A percentile compares a stretch with the other conserved stretches of the same genome.
Conservation (phyloP, 495 filamentous ascomycete species). For the Penicillium arizonense region DNA sequence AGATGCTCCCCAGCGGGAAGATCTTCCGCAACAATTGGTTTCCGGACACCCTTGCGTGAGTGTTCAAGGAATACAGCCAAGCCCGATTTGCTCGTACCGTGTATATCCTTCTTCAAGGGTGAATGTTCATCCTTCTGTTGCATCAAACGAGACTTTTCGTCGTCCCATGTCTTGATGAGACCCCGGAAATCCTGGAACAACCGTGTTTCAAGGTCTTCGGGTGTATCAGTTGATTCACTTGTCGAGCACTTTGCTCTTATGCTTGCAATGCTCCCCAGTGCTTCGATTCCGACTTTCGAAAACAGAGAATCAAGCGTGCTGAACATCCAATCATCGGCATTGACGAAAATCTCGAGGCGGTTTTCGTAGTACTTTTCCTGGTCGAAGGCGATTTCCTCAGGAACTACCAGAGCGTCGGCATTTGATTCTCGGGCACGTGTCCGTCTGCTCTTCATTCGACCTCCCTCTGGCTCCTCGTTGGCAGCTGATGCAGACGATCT, state of each 20-base stretch:
- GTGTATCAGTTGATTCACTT: slow-evolving; percentile 13
- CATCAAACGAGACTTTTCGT: slow-evolving; percentile 55
- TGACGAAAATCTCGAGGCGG: slow-evolving; percentile 63
- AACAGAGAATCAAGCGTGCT: slow-evolving; percentile 64
- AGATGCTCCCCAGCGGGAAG: slow-evolving; percentile 60
- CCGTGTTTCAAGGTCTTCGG: slow-evolving; percentile 24
- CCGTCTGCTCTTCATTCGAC: slow-evolving; percentile 76
- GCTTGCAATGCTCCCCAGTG: slow-evolving; percentile 41
- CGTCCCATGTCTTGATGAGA: slow-evolving; percentile 58
- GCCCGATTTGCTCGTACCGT: slow-evolving; percentile 52
- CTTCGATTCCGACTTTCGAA: slow-evolving; percentile 61
- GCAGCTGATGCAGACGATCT: slow-evolving; percentile 50
- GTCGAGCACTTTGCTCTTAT: slow-evolving; percentile 31
- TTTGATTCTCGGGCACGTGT: slow-evolving; percentile 76
- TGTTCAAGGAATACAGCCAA: slow-evolving; percentile 78
- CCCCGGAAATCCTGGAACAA: slow-evolving; percentile 53
- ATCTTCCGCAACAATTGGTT: slow-evolving; percentile 43
- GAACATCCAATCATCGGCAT: slow-evolving; percentile 77
- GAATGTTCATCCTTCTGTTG: slow-evolving; percentile 54
- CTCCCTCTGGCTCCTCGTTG: slow-evolving; percentile 53
- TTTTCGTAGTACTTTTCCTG: slow-evolving; percentile 69
- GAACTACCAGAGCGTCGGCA: slow-evolving; percentile 44
- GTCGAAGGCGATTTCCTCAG: slow-evolving; percentile 59
- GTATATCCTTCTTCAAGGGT: slow-evolving; percentile 43
- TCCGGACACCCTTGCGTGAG: slow-evolving; percentile 61